A percentile compares a stretch with the other conserved stretches of the same genome.
phyloP scores from a whole-genome alignment of 495 filamentous ascomycete species.

The Penicillium nucicola region DNA sequence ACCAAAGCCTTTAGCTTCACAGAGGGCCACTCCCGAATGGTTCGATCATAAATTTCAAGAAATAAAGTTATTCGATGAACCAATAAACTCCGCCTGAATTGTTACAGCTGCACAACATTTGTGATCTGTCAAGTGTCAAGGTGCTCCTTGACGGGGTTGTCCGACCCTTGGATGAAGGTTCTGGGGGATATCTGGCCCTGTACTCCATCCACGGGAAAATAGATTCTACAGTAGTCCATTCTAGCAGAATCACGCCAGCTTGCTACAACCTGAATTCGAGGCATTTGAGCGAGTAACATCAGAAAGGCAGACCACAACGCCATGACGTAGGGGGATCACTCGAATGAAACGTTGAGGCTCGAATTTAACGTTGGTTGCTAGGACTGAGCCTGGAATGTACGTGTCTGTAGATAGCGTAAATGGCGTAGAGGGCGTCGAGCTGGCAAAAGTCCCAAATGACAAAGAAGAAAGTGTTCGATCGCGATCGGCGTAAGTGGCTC shows the following conservation, averaged over 20 bases:
- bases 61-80: neutral
- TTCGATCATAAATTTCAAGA: neutral
- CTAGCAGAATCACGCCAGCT: neutral
- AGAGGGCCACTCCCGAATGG: neutral
- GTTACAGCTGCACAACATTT: conserved; percentile 3
- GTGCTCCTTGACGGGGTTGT: conserved; percentile 3
- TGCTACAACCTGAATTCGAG: neutral
- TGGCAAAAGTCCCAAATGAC: neutral
- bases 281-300: neutral
- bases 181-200: neutral
- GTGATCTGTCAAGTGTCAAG: conserved; percentile 24
- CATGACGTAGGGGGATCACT: conserved; percentile 9
- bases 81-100: neutral
- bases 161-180: neutral
- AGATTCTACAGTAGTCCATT: neutral
- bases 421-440: no score
- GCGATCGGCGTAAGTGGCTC: conserved; percentile 17
- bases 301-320: neutral
- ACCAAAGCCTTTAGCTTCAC: neutral
- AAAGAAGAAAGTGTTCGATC: neutral
- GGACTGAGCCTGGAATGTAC: conserved; percentile 14
- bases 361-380: conserved; percentile 14
- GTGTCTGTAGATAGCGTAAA: no score
- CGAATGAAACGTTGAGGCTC: conserved; percentile 22
- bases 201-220: neutral